Evolutionary conservation across 2,329 filamentous ascomycete species (phyloP).

Genomic region (Fusarium euwallaceae): DNA sequence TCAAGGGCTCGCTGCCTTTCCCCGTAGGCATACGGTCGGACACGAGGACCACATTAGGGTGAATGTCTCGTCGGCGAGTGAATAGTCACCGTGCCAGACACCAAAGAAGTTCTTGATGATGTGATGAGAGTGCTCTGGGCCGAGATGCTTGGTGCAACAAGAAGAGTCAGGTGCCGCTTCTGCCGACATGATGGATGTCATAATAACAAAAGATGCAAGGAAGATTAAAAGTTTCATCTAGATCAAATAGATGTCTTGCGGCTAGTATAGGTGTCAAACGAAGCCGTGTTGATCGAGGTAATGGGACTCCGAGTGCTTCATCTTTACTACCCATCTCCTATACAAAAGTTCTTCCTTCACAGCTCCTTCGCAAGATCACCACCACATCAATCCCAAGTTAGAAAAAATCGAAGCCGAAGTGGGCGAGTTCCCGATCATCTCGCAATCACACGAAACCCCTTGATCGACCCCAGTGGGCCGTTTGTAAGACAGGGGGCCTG

Average conservation of each 20-base stretch:
- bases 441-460: not conserved
- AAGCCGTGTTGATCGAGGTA: not conserved
- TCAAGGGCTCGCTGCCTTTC: not conserved
- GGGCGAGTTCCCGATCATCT: not conserved
- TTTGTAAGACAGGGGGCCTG: not conserved
- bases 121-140: not conserved
- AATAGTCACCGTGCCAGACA: not conserved
- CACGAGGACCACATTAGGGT: rapidly evolving
- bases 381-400: not conserved
- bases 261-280: not conserved
- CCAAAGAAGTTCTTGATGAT: not conserved
- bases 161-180: not conserved
- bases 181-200: not conserved
- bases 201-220: not conserved
- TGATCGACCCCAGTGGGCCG: not conserved
- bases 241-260: not conserved
- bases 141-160: not conserved
- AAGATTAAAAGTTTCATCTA: not conserved
- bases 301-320: not conserved
- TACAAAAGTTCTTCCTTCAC: not conserved
- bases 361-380: not conserved
- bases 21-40: not conserved
- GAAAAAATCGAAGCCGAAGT: not conserved
- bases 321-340: not conserved
- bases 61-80: not conserved